These are phyloP conservation scores for Urtica urens DNA, from an alignment of 306 rosid species.

Conservation along the genomic window DNA sequence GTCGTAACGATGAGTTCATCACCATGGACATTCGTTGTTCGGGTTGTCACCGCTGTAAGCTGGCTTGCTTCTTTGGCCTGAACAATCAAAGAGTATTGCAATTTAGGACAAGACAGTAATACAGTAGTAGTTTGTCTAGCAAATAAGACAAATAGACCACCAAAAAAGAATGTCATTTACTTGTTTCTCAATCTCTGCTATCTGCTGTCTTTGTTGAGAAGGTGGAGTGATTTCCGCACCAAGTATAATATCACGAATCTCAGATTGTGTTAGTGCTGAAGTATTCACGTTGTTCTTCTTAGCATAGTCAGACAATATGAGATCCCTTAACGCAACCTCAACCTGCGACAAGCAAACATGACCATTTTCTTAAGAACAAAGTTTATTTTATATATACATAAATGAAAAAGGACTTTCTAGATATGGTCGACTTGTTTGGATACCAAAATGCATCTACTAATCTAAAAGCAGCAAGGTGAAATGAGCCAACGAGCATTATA, in stretches of 20 bases:
- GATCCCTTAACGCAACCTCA: conserved; percentile 98
- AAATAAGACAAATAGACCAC: background rate
- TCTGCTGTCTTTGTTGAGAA: conserved; percentile 96
- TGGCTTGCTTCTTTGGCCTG: conserved; percentile 91
- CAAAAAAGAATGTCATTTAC: conserved; percentile 19
- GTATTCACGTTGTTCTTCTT: conserved; percentile 98
- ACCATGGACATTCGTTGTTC: conserved; percentile 87
- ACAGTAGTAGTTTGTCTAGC: background rate
- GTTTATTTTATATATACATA: background rate
- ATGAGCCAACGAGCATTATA: no score
- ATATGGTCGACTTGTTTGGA: background rate
- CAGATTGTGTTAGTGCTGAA: conserved; percentile 91
- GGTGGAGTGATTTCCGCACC: conserved; percentile 99
- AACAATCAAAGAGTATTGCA: conserved; percentile 5
- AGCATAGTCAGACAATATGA: conserved; percentile 92
- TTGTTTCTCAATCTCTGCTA: conserved; percentile 99
- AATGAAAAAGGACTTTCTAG: no score
- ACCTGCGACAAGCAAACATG: conserved; percentile 55
- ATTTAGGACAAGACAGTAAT: background rate
- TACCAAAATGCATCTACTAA: background rate
- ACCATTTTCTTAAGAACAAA: no score
- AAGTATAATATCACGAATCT: conserved; percentile 95
- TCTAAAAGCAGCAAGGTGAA: no score
- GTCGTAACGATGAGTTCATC: conserved; percentile 92
- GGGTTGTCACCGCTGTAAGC: conserved; percentile 88